Conservation (phyloP, 495 filamentous ascomycete species). For the Staphylotrichum tortipilum region DNA sequence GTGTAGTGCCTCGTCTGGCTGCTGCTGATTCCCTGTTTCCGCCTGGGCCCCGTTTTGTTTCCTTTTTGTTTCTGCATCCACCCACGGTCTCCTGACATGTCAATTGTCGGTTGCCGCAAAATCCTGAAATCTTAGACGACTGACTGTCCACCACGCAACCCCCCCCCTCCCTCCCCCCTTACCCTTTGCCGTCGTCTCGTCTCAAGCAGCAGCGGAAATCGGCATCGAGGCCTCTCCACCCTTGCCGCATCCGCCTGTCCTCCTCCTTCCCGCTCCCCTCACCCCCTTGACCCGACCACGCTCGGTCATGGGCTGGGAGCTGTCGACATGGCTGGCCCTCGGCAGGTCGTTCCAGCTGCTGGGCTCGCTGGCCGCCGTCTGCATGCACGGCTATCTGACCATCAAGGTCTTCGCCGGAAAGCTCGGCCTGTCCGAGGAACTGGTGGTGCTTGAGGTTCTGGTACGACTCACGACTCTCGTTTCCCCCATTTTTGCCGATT, state of each 20-base stretch:
- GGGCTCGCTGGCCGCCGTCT: slow-evolving; percentile 19
- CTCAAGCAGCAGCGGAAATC: slow-evolving; percentile 14
- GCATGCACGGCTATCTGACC: slow-evolving; percentile 32
- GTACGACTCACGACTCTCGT: slow-evolving; percentile 15
- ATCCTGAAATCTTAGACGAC: no score
- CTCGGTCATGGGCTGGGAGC: slow-evolving; percentile 25
- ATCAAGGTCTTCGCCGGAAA: slow-evolving; percentile 20
- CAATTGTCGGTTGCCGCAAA: no score
- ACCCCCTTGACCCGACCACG: neutral
- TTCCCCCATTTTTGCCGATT: no score
- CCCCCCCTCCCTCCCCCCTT: no score
- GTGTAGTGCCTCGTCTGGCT: no score
- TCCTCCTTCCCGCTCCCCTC: no score
- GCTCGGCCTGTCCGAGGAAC: slow-evolving; percentile 19
- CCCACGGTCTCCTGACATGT: no score
- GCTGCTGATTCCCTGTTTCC: neutral
- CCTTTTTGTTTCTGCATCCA: no score
- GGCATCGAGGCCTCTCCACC: no score
- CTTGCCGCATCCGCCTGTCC: no score
- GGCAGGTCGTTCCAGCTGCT: slow-evolving; percentile 25
- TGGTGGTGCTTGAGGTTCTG: slow-evolving; percentile 30
- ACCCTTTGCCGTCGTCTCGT: no score
- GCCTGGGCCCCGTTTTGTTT: neutral
- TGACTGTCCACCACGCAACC: no score
- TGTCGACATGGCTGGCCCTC: slow-evolving; percentile 28